Percentiles rank a stretch among this genome's conserved stretches.
These are phyloP conservation scores for Saccharomycopsis vini DNA, from an alignment of 805 yeast species.

Conservation along the genomic window DNA sequence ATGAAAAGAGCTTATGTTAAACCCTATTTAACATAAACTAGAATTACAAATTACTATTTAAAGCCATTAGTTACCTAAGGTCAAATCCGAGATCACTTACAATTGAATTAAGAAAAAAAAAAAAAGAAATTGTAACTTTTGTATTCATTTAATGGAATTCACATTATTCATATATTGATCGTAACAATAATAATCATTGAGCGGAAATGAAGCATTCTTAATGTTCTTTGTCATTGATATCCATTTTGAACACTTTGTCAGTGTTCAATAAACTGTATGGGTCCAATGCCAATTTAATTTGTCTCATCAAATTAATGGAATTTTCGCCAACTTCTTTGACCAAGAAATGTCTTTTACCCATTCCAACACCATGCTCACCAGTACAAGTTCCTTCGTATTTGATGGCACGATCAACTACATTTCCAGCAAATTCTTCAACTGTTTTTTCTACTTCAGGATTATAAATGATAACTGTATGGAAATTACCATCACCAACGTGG, in stretches of 20 bases:
- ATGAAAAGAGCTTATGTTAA: too few species aligned
- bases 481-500: conserved; percentile 80
- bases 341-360: conserved; percentile 60
- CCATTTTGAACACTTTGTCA: conserved; percentile 67
- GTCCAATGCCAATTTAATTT: conserved; percentile 61
- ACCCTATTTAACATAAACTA: too few species aligned
- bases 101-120: too few species aligned
- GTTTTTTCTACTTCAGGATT: conserved; percentile 38
- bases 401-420: conserved; percentile 60
- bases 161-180: too few species aligned
- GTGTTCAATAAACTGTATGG: conserved; percentile 70
- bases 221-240: conserved; percentile 31
- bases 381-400: conserved; percentile 74
- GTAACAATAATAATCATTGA: too few species aligned
- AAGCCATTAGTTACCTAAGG: too few species aligned
- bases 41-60: too few species aligned
- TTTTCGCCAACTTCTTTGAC: conserved; percentile 57
- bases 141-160: too few species aligned
- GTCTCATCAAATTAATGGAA: conserved; percentile 65
- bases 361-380: conserved; percentile 84
- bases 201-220: too few species aligned
- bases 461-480: conserved; percentile 60
- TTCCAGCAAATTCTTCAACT: conserved; percentile 43
- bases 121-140: too few species aligned
- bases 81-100: too few species aligned